Conservation (phyloP, 352 stramenopile genomes). For the Phytophthora hybrid region DNA sequence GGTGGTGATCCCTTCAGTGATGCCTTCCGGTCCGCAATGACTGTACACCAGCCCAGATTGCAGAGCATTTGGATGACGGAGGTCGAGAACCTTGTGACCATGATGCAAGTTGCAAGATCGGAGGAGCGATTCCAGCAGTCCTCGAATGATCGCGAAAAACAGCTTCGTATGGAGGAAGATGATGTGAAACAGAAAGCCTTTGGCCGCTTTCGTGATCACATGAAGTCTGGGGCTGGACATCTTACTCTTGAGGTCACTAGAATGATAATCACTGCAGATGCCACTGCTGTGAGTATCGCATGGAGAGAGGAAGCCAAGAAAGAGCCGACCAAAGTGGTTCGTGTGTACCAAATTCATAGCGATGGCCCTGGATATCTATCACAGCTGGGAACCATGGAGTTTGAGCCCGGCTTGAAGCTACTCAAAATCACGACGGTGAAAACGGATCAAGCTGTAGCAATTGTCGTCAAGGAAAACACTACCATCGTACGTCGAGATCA, state of each 20-base stretch:
- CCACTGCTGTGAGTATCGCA: background rate
- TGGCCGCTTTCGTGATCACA: background rate
- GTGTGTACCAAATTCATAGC: slow-evolving; percentile 8
- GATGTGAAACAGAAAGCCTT: slow-evolving; percentile 4
- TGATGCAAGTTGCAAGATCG: background rate
- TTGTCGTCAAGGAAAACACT: slow-evolving; percentile 22
- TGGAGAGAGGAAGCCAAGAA: slow-evolving; percentile 32
- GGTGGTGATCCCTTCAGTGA: background rate
- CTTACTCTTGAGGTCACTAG: background rate
- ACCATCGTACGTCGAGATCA: slow-evolving; percentile 26
- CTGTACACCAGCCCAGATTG: background rate
- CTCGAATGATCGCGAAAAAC: too few relatives aligned
- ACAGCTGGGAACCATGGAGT: slow-evolving; percentile 23
- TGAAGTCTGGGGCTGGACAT: background rate
- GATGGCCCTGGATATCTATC: slow-evolving; percentile 1
- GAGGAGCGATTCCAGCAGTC: background rate
- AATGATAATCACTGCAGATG: slow-evolving; percentile 4
- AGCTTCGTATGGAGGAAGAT: background rate
- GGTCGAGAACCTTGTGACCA: slow-evolving; percentile 1
- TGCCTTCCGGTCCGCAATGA: slow-evolving; percentile 10
- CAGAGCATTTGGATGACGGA: slow-evolving; percentile 5
- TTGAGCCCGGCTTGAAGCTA: slow-evolving; percentile 21
- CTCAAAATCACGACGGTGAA: slow-evolving; percentile 26
- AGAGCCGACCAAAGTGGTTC: slow-evolving; percentile 27
- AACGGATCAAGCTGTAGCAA: slow-evolving; percentile 5